Base-by-base conservation (phyloP, 2,329 filamentous ascomycete species). In the Chrysosporium keratinophilum region DNA sequence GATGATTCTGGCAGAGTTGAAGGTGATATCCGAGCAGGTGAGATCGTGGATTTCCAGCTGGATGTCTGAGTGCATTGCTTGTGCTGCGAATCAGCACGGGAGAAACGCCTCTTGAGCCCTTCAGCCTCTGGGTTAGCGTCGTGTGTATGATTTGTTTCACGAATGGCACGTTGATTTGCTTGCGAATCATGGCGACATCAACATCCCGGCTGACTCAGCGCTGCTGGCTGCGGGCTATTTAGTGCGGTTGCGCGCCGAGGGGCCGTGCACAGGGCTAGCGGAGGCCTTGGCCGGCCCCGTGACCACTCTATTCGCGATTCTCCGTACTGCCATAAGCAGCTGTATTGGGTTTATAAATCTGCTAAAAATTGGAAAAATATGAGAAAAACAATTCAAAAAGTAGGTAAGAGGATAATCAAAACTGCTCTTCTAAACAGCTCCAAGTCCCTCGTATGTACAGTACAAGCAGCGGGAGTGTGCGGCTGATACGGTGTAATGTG, bases 101-200 rank as follows among this genome's bases (percentile, higher is more conserved):
- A 28, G 23, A 23, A 11, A 37, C 7, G 20, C 34, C 34, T 49
- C 28, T 19, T 39, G 46, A 49, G 46, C 39, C 46, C 39, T 49
- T 49, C 46, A 49, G 46, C 46, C 46, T 40, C 34, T 12, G 17
- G 3, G 39, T 41, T 49, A 49, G 46, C 35, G 46, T 49, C 46
- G 2, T 49, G 46, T 49, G 35, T 49, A 49, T 40, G 46, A 49
- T 49, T 49, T 37, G 35, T 37, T 37, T 12, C 35, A n/a, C 35
- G 35, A 37, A 37, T 37, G 5, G 35, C 11, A 37, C 39, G 46
- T 37, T 37, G 23, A 28, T 15, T 17, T 35, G 43, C 5, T n/a
- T 48, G 45, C 33, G 45, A 47, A 48, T 28, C 23, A 28, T 33
- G 34, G 23, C 39, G 45, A 48, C 45, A 48, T 48, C 33, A 39